phyloP scores from a whole-genome alignment of 257 asterid genomes.

The Solanum tacnaense region DNA sequence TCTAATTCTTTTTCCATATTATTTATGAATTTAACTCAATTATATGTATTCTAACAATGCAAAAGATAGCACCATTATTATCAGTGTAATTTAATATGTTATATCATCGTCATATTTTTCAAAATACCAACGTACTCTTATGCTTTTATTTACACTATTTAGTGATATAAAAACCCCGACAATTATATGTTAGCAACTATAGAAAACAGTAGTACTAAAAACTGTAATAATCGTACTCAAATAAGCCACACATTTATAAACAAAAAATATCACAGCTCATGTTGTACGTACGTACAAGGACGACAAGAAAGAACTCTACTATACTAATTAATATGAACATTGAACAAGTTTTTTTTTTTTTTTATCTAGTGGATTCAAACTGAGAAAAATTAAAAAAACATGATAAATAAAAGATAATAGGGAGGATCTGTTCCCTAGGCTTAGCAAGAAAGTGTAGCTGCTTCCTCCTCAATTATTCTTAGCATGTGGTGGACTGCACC shows the following conservation, averaged over 20 bases:
- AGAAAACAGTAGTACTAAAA: background rate
- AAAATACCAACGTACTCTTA: background rate
- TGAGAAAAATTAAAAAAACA: background rate
- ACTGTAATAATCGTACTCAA: background rate
- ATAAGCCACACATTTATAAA: background rate
- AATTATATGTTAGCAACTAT: background rate
- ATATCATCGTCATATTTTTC: background rate
- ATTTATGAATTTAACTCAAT: background rate
- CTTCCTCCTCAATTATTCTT: slow-evolving; percentile 84
- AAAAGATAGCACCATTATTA: background rate
- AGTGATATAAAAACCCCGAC: background rate
- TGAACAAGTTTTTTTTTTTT: background rate
- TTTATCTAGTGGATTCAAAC: background rate
- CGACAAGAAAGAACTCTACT: background rate
- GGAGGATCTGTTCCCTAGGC: slow-evolving; percentile 19
- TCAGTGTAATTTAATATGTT: background rate
- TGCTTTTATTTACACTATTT: background rate
- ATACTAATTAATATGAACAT: slow-evolving; percentile 6
- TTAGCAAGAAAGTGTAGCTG: slow-evolving; percentile 43
- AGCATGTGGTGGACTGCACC: slow-evolving; percentile 89
- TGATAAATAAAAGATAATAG: background rate
- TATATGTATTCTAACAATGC: background rate
- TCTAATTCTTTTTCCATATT: background rate
- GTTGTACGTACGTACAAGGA: slow-evolving; percentile 7
- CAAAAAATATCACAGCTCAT: slow-evolving; percentile 4